These are phyloP conservation scores for Daldinia loculata DNA, from an alignment of 495 filamentous ascomycete genomes.

Conservation along the genomic window DNA sequence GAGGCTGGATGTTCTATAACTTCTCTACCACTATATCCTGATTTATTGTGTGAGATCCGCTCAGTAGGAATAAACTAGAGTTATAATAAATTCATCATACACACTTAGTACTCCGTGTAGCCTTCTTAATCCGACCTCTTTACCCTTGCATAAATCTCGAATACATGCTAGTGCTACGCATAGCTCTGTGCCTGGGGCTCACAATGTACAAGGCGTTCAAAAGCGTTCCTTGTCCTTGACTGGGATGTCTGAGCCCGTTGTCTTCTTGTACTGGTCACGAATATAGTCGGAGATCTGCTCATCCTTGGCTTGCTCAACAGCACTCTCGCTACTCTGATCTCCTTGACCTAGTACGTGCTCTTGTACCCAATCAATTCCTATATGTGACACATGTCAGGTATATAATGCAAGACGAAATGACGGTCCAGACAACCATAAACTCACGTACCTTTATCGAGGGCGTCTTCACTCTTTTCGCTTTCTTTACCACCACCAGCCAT, in stretches of 20 bases:
- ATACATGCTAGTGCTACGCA: no score
- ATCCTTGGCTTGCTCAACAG: constrained; percentile 78
- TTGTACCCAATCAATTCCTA: constrained; percentile 74
- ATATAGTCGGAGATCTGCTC: constrained; percentile 71
- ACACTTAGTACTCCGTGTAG: no score
- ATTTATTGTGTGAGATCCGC: no score
- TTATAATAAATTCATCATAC: no score
- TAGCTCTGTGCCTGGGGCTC: background rate
- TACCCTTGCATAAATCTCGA: no score
- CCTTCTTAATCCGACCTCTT: no score
- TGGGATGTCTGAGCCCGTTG: constrained; percentile 68
- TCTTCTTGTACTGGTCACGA: constrained; percentile 67
- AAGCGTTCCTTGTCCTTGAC: constrained; percentile 66
- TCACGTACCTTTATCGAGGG: constrained; percentile 66
- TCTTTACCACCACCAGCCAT: constrained; percentile 69
- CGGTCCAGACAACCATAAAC: background rate
- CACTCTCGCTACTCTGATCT: constrained; percentile 73
- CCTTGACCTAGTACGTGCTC: constrained; percentile 71
- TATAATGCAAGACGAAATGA: no score
- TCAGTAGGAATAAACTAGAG: no score
- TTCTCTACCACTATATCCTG: no score
- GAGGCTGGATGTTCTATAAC: no score
- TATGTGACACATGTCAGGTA: background rate
- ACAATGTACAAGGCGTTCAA: constrained; percentile 6
- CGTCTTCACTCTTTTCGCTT: constrained; percentile 76